These are phyloP conservation scores for Cyberlindnera japonica DNA, from an alignment of 805 yeast genomes.

Conservation along the genomic window DNA sequence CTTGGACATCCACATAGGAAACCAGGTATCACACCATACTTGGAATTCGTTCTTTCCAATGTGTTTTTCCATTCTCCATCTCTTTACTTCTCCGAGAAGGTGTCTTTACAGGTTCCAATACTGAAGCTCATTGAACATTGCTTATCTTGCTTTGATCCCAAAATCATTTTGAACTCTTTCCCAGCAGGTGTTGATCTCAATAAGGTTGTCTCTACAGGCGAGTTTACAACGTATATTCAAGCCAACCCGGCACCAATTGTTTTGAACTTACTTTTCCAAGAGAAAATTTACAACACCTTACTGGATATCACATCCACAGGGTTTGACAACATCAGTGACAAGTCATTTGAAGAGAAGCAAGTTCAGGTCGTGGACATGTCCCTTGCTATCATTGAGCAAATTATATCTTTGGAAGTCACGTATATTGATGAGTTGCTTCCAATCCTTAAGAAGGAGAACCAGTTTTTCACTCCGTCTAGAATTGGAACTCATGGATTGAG, in stretches of 20 bases:
- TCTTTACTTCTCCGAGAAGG: constrained; percentile 32
- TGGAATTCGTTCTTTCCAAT: constrained; percentile 66
- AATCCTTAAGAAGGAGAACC: constrained; percentile 38
- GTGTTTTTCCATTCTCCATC: constrained; percentile 54
- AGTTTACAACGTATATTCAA: constrained; percentile 49
- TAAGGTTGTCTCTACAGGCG: constrained; percentile 39
- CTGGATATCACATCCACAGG: constrained; percentile 59
- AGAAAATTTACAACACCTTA: constrained; percentile 50
- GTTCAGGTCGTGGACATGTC: constrained; percentile 38
- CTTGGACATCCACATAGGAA: constrained; percentile 60
- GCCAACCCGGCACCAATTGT: constrained; percentile 69
- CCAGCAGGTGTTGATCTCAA: constrained; percentile 51
- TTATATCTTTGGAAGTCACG: constrained; percentile 54
- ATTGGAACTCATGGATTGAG: constrained; percentile 56
- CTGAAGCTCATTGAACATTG: constrained; percentile 48
- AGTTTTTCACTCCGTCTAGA: constrained; percentile 30
- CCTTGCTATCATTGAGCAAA: constrained; percentile 41
- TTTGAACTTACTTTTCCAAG: constrained; percentile 59
- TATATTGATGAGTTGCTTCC: constrained; percentile 55
- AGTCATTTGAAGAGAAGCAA: constrained; percentile 30
- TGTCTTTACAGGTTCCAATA: constrained; percentile 50
- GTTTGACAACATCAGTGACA: constrained; percentile 48
- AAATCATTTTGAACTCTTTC: constrained; percentile 48
- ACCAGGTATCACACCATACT: constrained; percentile 75
- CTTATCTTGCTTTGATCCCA: constrained; percentile 48